phyloP scores from a whole-genome alignment of 108 stramenopile species.

The Nitzschia inconspicua region DNA sequence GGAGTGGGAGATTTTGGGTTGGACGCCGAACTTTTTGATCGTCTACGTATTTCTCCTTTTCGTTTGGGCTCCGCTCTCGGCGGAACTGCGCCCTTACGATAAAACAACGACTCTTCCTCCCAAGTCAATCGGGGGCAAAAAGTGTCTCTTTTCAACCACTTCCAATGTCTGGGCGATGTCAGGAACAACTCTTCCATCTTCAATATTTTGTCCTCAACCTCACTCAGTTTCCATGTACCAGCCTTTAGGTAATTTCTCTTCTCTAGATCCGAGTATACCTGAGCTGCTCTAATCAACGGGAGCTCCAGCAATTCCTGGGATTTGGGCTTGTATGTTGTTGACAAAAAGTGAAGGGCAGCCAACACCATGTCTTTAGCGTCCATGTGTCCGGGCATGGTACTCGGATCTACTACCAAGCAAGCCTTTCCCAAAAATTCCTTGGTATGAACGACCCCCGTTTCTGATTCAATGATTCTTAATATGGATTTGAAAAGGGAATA shows the following conservation, averaged over 20 bases:
- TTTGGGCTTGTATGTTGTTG: slow-evolving; percentile 15
- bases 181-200: slow-evolving; percentile 37
- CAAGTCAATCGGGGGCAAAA: slow-evolving; percentile 14
- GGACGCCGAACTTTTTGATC: too few relatives aligned
- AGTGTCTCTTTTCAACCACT: slow-evolving; percentile 32
- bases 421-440: slow-evolving; percentile 51
- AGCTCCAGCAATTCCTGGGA: slow-evolving; percentile 8
- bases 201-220: slow-evolving; percentile 20
- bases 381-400: slow-evolving; percentile 57
- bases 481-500: slow-evolving; percentile 32
- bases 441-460: slow-evolving; percentile 27
- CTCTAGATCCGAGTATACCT: slow-evolving; percentile 31
- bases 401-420: slow-evolving; percentile 56
- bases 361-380: slow-evolving; percentile 77
- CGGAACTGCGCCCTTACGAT: slow-evolving; percentile 35
- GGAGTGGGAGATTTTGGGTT: too few relatives aligned
- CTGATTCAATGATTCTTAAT: slow-evolving; percentile 13
- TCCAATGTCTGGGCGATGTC: slow-evolving; percentile 20
- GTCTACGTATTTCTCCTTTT: too few relatives aligned
- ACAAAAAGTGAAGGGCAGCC: slow-evolving; percentile 65
- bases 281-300: slow-evolving; percentile 29
- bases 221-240: slow-evolving; percentile 32
- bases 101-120: slow-evolving; percentile 25
- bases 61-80: too few relatives aligned
- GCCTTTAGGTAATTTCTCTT: slow-evolving; percentile 33